Conservation (phyloP, 1,284 basidiomycete species). For the Trametes pubescens region DNA sequence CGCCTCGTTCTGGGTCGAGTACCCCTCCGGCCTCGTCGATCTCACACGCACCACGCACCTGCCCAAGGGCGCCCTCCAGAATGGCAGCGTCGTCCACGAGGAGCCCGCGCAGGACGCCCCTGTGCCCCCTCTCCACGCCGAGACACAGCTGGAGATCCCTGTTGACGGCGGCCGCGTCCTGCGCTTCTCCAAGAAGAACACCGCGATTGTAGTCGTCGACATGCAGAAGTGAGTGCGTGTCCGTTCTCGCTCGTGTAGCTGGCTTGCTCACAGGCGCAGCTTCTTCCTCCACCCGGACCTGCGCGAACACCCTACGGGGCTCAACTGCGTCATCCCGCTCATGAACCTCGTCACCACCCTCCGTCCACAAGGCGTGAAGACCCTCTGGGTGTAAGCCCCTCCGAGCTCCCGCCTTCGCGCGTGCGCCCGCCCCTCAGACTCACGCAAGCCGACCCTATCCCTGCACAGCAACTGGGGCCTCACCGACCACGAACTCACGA, state of each 20-base stretch:
- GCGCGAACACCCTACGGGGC: slow-evolving; percentile 60
- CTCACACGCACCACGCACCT: slow-evolving; percentile 59
- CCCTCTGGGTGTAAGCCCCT: slow-evolving; percentile 68
- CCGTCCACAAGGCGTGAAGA: slow-evolving; percentile 61
- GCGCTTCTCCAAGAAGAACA: slow-evolving; percentile 57
- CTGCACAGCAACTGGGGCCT: slow-evolving; percentile 71
- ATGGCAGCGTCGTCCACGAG: slow-evolving; percentile 26
- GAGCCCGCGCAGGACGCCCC: slow-evolving; percentile 24
- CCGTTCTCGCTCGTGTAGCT: background rate
- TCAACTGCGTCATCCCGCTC: slow-evolving; percentile 65
- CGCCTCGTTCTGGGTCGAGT: slow-evolving; percentile 73
- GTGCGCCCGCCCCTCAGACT: background rate
- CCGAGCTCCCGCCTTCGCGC: slow-evolving; percentile 13
- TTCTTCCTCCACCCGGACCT: slow-evolving; percentile 74
- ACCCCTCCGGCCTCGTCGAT: slow-evolving; percentile 69
- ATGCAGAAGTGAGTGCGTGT: slow-evolving; percentile 73
- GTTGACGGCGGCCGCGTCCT: slow-evolving; percentile 60
- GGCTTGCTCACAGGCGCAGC: slow-evolving; percentile 42
- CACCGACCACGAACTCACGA: slow-evolving; percentile 66
- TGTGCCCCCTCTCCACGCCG: slow-evolving; percentile 46
- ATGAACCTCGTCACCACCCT: slow-evolving; percentile 57
- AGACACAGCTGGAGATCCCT: slow-evolving; percentile 59
- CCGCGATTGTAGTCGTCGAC: slow-evolving; percentile 69
- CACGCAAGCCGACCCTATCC: background rate
- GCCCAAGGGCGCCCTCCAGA: slow-evolving; percentile 26